phyloP scores from a whole-genome alignment of 2,329 filamentous ascomycete species.

The Trichoderma koningiopsis region DNA sequence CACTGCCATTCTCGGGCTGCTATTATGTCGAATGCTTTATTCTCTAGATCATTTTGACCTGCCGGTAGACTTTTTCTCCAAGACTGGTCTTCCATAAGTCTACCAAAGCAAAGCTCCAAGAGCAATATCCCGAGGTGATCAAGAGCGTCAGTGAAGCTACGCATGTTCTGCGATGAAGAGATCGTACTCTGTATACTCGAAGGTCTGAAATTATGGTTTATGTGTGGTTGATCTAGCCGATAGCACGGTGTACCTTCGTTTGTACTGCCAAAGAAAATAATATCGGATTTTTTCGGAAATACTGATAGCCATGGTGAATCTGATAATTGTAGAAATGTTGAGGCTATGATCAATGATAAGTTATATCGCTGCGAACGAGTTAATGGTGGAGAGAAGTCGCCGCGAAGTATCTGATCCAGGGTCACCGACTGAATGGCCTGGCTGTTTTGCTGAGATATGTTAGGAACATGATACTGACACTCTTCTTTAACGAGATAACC shows the following conservation, averaged over 20 bases:
- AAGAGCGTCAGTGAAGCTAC: background rate
- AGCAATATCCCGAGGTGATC: background rate
- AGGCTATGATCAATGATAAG: conserved; percentile 32
- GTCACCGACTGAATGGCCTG: background rate
- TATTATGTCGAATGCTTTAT: background rate
- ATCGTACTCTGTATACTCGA: no score
- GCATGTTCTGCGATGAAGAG: background rate
- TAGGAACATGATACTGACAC: conserved; percentile 13
- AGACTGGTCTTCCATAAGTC: background rate
- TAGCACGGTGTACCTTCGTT: background rate
- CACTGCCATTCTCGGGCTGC: conserved; percentile 23
- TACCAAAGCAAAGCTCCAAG: conserved; percentile 7
- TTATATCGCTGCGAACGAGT: conserved; percentile 31
- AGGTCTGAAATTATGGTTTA: background rate
- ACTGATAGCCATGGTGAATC: conserved; percentile 32
- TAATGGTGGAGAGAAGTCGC: conserved; percentile 1
- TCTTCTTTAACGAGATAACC: conserved; percentile 2
- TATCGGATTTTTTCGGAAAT: conserved; percentile 28
- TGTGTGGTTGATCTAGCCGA: background rate
- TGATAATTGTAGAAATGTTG: conserved; percentile 34
- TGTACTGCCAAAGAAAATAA: conserved; percentile 22
- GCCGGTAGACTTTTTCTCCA: background rate
- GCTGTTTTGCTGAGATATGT: background rate
- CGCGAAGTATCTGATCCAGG: conserved; percentile 17
- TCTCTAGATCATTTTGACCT: background rate